Conservation (phyloP, 2,329 filamentous ascomycete species). For the Davidsoniella eucalypti region DNA sequence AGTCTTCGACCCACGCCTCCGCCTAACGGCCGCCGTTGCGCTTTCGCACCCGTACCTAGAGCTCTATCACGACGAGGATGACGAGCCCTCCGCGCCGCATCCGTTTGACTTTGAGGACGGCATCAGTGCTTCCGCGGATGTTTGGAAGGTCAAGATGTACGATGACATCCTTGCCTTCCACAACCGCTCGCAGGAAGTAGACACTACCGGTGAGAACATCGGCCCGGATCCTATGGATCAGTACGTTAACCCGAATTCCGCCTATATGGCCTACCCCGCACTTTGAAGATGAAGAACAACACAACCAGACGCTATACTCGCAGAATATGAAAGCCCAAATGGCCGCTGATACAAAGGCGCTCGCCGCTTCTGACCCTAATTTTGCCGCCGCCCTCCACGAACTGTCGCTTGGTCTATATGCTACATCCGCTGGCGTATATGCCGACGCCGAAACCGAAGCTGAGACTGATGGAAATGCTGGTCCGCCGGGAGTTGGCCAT, state of each 20-base stretch:
- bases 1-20: constrained; percentile 94
- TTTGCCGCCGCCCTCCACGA: constrained; percentile 5
- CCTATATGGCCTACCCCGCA: constrained; percentile 9
- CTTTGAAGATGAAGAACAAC: constrained; percentile 5
- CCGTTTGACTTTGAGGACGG: constrained; percentile 99
- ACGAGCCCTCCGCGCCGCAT: constrained; percentile 88
- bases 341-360: not conserved
- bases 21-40: constrained; percentile 72
- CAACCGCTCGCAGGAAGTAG: constrained; percentile 42
- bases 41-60: constrained; percentile 85
- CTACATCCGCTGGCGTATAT: too few relatives aligned
- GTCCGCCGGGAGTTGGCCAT: too few relatives aligned
- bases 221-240: constrained; percentile 7
- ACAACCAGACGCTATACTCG: constrained; percentile 2
- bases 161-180: constrained; percentile 82
- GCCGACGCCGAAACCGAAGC: too few relatives aligned
- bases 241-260: constrained; percentile 10
- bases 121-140: constrained; percentile 89
- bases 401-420: too few relatives aligned
- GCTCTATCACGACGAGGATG: constrained; percentile 92
- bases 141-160: constrained; percentile 99
- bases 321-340: constrained; percentile 2
- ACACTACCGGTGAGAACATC: constrained; percentile 7
- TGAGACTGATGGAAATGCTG: too few relatives aligned
- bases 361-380: constrained; percentile 4